Evolutionary conservation across 208 protist genomes (phyloP), one percentile per base, ranked within the genome.

Genomic region (Leishmania lainsoni): DNA sequence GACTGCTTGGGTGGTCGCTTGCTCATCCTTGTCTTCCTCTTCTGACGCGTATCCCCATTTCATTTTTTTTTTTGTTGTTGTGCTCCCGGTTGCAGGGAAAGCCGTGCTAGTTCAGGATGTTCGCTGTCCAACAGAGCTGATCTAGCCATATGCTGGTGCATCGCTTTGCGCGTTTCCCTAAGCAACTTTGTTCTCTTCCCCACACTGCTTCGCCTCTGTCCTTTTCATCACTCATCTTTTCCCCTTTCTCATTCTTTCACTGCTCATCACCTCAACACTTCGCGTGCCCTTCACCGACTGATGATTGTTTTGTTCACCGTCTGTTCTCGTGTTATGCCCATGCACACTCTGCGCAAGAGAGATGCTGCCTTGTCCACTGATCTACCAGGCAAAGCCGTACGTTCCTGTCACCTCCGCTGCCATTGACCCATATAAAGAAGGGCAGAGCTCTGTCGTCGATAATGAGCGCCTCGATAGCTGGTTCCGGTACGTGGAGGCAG

Each of bases 391-490:
- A n/a, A 83, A 83, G 54, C 70, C 59, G 81, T 83, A 84, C 76
- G 74, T 84, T 22, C 74, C 78, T 1, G 72, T 78, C 48, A 90
- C 70, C 69, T 93, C 91, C 17, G 91, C 91, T 42, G 87, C 92
- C 9, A 81, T 97, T 59, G 92, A 97, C 82, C 94, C 94, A 1
- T 96, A 94, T 75, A 89, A 88, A 66, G 87, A 86, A 29, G 78
- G 16, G 20, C 58, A 79, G 20, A 71, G 65, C 75, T 81, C 73
- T 32, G 84, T 88, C 39, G 83, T 88, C 20, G 91, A 95, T 70
- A 69, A 85, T 78, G 81, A 84, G 56, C 80, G 81, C 22, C 81
- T 95, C 0, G 82, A 88, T 35, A 82, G 75, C 58, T 97, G 94
- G 93, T 73, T 94, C 54, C 78, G 59, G 56, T 87, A 91, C 76